These are phyloP conservation scores for Ilyonectria sp. DNA, from an alignment of 2,329 filamentous ascomycete species.

Conservation along the genomic window DNA sequence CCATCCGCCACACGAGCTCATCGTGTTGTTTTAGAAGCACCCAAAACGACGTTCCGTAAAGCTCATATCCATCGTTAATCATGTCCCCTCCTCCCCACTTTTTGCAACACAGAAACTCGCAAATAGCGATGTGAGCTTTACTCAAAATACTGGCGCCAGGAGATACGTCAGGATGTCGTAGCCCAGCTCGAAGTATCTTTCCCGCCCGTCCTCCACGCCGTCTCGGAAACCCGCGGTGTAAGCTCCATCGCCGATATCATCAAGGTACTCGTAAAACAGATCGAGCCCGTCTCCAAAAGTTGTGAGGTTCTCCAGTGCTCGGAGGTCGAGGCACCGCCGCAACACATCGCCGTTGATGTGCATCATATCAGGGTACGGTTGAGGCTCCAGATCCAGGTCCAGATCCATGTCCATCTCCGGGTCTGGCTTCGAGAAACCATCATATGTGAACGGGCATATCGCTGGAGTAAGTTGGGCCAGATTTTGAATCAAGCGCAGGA, in stretches of 20 bases:
- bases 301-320: slow-evolving; percentile 62
- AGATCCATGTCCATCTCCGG: slow-evolving; percentile 35
- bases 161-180: slow-evolving; percentile 71
- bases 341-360: slow-evolving; percentile 80
- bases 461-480: slow-evolving; percentile 66
- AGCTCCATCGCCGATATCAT: slow-evolving; percentile 62
- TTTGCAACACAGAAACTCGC: not conserved
- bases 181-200: slow-evolving; percentile 62
- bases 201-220: slow-evolving; percentile 38
- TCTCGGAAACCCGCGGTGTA: slow-evolving; percentile 55
- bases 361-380: slow-evolving; percentile 63
- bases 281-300: slow-evolving; percentile 50
- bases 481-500: slow-evolving; percentile 83
- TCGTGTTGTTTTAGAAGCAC: no score
- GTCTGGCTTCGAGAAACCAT: slow-evolving; percentile 18
- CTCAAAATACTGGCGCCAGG: slow-evolving; percentile 64
- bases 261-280: slow-evolving; percentile 65
- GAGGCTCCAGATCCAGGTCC: slow-evolving; percentile 51
- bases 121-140: no score
- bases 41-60: no score
- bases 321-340: slow-evolving; percentile 64
- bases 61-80: no score
- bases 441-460: slow-evolving; percentile 63
- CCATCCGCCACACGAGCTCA: not conserved
- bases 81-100: not conserved